Evolutionary conservation across 495 filamentous ascomycete species (phyloP), one percentile per base, ranked within the genome.

Genomic region (Penicillium desertorum): DNA sequence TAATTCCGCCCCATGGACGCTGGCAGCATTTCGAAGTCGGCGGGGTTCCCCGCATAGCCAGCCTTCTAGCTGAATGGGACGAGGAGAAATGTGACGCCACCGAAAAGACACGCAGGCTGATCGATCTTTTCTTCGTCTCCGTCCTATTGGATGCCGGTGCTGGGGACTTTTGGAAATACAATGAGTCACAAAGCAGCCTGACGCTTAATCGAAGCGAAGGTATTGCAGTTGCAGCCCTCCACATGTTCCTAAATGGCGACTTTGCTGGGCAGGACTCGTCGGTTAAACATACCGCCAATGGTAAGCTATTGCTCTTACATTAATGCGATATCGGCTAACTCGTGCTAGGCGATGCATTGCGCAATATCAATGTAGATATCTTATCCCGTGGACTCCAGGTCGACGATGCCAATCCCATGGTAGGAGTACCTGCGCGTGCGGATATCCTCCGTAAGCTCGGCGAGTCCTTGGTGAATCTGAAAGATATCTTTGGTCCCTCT

Each of bases 11-110:
- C 11, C 91, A 95, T 66, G 91, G 91, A 47, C 81, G 91, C 32
- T 92, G 91, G 84, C 91, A 96, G 71, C 91, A 96, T 67, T 96
- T 96, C 63, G 86, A 88, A 47, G 85, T 92, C 51, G 91, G 91
- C n/a, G 88, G 86, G 0, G 78, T 83, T 8, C 86, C 90, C 64
- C 83, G 91, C 16, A 79, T 96, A 36, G 83, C 86, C 47, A 78
- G 88, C 49, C 80, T 96, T n/a, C 76, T 91, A 29, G 70, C 79
- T 8, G 80, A 80, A 30, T 96, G 89, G 81, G 78, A 83, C 3
- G 72, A 77, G 7, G 69, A 71, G 20, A 66, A 65, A 9, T 78
- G 88, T 36, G 90, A 94, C 70, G 77, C 76, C 29, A 78, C 81
- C 17, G 91, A 96, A 71, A 82, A 84, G 52, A 88, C 86, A 30